phyloP scores from a whole-genome alignment of 2,329 filamentous ascomycete genomes.

The Thelonectria olida region DNA sequence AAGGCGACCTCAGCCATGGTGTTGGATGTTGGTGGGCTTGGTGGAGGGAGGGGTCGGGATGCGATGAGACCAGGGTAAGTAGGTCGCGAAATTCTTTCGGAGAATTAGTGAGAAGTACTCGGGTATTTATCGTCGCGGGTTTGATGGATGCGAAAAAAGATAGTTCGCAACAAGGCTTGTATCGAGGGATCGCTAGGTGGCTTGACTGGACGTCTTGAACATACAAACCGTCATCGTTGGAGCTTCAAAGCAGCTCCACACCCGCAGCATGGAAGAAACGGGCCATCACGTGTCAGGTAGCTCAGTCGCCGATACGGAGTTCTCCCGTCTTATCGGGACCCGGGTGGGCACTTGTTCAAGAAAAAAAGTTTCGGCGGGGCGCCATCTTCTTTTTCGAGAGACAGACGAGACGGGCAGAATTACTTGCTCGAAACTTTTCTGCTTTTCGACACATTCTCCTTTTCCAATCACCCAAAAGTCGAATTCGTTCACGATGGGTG shows the following conservation, averaged over 20 bases:
- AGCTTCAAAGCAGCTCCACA: constrained; percentile 22
- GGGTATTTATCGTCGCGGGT: not conserved
- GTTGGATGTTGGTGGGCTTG: constrained; percentile 28
- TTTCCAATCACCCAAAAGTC: constrained; percentile 8
- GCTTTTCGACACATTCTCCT: constrained; percentile 2
- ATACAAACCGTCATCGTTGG: constrained; percentile 28
- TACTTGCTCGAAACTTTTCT: constrained; percentile 25
- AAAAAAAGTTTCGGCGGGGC: constrained; percentile 54
- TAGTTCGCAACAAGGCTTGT: not conserved
- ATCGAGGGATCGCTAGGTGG: not conserved
- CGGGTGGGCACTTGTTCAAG: constrained; percentile 35
- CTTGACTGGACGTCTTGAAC: constrained; percentile 1
- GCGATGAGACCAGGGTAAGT: not conserved
- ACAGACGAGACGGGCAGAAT: constrained; percentile 30
- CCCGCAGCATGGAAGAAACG: not conserved
- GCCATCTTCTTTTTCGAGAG: constrained; percentile 35
- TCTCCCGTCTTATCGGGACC: constrained; percentile 46
- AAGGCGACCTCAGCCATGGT: constrained; percentile 86
- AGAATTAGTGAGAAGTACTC: not conserved
- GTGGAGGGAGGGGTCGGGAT: constrained; percentile 36
- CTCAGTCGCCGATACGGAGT: constrained; percentile 40
- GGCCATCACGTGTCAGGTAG: constrained; percentile 37
- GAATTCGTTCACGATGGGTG: constrained; percentile 73
- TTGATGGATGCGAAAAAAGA: not conserved
- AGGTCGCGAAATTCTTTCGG: not conserved